Conservation (phyloP, 2,329 filamentous ascomycete genomes). For the Talaromyces verruculosus region DNA sequence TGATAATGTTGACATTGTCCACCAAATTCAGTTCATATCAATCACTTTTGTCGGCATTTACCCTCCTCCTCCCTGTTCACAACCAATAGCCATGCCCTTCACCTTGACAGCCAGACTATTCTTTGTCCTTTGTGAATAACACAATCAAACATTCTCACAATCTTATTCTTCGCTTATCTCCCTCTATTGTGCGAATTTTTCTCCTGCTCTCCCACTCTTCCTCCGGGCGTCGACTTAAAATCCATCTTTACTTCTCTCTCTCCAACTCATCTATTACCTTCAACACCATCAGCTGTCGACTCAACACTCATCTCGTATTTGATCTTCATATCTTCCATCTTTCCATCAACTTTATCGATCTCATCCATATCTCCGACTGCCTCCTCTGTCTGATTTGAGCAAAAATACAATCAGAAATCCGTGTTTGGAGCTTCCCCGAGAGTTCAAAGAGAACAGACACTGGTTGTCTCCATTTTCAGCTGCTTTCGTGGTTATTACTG, state of each 20-base stretch:
- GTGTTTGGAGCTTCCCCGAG: not conserved
- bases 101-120: not conserved
- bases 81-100: not conserved
- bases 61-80: not conserved
- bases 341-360: too few species aligned
- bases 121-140: conserved; percentile 7
- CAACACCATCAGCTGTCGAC: not conserved
- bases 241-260: not conserved
- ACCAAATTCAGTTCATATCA: not conserved
- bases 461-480: not conserved
- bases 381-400: not conserved
- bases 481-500: not conserved
- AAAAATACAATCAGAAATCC: not conserved
- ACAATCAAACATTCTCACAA: not conserved
- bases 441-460: not conserved
- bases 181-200: not conserved
- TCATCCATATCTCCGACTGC: not conserved
- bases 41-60: conserved; percentile 4
- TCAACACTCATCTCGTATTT: not conserved
- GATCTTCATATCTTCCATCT: not conserved
- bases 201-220: not conserved
- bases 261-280: not conserved
- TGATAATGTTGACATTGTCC: conserved; percentile 11
- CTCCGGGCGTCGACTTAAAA: not conserved
- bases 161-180: not conserved